Evolutionary conservation across 2,329 filamentous ascomycete genomes (phyloP), one percentile per base, ranked within the genome.

Genomic region (Botryotinia narcissicola): DNA sequence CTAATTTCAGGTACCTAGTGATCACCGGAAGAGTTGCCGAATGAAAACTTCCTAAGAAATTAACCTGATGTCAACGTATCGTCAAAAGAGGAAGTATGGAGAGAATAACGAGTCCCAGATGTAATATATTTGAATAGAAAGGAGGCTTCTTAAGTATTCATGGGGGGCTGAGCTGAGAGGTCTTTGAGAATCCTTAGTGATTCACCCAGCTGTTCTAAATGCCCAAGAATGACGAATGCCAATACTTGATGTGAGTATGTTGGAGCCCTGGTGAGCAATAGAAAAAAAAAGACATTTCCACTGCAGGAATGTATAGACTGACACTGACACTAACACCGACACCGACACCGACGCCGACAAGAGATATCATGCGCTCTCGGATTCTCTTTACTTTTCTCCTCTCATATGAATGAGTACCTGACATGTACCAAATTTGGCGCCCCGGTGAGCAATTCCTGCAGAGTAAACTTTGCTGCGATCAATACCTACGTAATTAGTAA

Each of bases 151-250:
- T 44, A 20, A 25, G 20, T 42, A 70, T 59, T 35, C 16, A 22
- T n/a, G 48, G 25, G 48, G 48, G 48, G 48, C 48, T 51, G 48
- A 51, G 67, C 37, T 59, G 67, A 69, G 20, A 37, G 32, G 25
- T 42, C 35, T 29, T 70, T 4, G 48, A 59, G 48, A 20, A 29
- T 42, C 14, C 51, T 59, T 46, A 35, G 10, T 70, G 67, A 70
- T 70, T 70, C 51, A 70, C 40, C 29, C 18, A 64, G n/a, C n/a
- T 44, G 37, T 44, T 44, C 40, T 35, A 40, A 62, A 42, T n/a
- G 48, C 12, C 59, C 22, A 16, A 67, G 48, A 37, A 40, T 48
- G 66, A 59, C 48, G 66, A 57, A 69, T 70, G 67, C 48, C 67
- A 70, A 68, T 68, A 32, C 48, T 25, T 32, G 48, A 51, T 6